Evolutionary conservation across 306 rosid species (phyloP).

Genomic region (Astragalus membranaceus): DNA sequence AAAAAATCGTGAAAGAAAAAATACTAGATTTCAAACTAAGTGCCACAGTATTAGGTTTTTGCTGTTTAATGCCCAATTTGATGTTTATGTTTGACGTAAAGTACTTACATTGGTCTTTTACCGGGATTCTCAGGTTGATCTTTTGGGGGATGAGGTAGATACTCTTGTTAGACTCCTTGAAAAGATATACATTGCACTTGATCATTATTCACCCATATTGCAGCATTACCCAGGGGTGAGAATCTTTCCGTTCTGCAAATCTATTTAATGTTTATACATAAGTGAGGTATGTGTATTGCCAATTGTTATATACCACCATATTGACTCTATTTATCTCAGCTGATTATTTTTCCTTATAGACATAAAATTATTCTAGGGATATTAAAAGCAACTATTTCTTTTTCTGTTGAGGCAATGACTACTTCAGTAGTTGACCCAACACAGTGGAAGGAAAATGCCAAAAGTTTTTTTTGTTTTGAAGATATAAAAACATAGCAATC

Average conservation of each 20-base stretch:
- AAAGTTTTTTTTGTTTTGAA: background rate
- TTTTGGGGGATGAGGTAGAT: conserved; percentile 82
- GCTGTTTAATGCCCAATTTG: background rate
- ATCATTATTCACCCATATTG: conserved; percentile 90
- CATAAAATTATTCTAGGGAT: background rate
- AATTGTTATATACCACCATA: background rate
- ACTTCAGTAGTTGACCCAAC: background rate
- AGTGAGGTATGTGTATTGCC: background rate
- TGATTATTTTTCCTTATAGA: background rate
- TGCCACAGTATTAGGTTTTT: background rate
- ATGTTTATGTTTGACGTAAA: background rate
- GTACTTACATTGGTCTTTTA: conserved; percentile 13
- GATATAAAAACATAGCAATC: background rate
- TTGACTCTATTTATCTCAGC: background rate
- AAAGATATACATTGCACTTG: conserved; percentile 68
- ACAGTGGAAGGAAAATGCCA: background rate
- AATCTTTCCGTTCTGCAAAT: background rate
- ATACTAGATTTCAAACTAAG: background rate
- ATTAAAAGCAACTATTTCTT: background rate
- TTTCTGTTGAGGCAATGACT: background rate
- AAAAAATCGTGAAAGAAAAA: background rate
- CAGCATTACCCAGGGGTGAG: conserved; percentile 96
- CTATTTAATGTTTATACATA: background rate
- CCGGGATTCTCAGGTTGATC: conserved; percentile 75
- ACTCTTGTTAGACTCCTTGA: conserved; percentile 54